These are phyloP conservation scores for Scopulariopsis brevicaulis DNA, from an alignment of 2,329 filamentous ascomycete species.

Conservation along the genomic window DNA sequence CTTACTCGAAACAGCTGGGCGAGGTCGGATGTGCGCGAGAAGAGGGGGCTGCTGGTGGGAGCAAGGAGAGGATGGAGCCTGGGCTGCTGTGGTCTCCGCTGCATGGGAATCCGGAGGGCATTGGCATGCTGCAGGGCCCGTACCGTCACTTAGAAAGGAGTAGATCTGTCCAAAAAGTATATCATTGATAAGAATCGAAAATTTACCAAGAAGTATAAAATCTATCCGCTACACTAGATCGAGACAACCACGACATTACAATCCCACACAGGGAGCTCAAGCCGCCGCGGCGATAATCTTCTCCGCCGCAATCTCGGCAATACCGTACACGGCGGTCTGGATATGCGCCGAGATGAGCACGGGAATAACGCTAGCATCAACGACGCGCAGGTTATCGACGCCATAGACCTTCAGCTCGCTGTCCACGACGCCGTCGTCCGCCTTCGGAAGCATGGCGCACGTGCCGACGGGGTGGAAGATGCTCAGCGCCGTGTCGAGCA, in stretches of 20 bases:
- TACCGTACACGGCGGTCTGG: slow-evolving; percentile 39
- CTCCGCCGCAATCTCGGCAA: slow-evolving; percentile 32
- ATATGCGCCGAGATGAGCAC: slow-evolving; percentile 33
- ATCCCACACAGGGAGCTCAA: neutral
- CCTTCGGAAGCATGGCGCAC: slow-evolving; percentile 31
- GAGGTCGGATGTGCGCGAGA: no score
- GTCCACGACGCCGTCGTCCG: slow-evolving; percentile 33
- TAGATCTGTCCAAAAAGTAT: no score
- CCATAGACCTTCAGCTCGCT: slow-evolving; percentile 32
- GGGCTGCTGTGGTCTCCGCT: no score
- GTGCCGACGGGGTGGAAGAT: slow-evolving; percentile 32
- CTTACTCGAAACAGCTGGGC: no score
- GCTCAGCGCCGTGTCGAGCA: slow-evolving; percentile 20
- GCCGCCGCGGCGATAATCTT: slow-evolving; percentile 10
- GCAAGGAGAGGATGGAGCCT: no score
- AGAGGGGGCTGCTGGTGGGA: no score
- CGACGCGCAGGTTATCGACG: slow-evolving; percentile 31
- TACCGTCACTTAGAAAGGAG: no score
- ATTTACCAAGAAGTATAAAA: no score
- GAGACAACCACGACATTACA: neutral
- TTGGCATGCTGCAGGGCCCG: no score
- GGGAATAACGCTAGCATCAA: slow-evolving; percentile 38
- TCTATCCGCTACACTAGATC: no score
- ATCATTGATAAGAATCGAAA: no score
- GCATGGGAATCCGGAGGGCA: no score